Evolutionary conservation across 352 stramenopile species (phyloP).

Genomic region (Phytophthora sojae): DNA sequence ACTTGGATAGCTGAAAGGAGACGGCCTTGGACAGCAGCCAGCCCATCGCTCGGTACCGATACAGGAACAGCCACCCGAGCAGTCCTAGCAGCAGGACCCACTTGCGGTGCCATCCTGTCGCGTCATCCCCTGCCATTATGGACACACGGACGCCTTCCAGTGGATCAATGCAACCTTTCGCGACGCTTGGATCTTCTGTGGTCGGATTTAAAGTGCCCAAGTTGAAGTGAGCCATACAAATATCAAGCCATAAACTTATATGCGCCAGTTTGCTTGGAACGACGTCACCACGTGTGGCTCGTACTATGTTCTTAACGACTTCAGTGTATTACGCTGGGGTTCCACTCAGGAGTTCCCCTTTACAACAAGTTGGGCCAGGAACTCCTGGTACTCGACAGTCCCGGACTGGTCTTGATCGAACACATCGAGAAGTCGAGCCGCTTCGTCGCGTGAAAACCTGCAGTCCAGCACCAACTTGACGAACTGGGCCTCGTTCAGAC

Average conservation of each 20-base stretch:
- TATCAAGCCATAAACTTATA: not conserved
- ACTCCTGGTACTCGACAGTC: slow-evolving; percentile 69
- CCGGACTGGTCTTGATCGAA: slow-evolving; percentile 62
- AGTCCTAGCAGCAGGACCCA: slow-evolving; percentile 54
- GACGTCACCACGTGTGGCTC: not conserved
- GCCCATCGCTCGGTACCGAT: slow-evolving; percentile 64
- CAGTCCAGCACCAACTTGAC: slow-evolving; percentile 50
- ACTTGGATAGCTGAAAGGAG: slow-evolving; percentile 48
- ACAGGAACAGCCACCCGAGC: slow-evolving; percentile 60
- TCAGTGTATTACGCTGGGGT: not conserved
- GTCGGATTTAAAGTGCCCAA: slow-evolving; percentile 11
- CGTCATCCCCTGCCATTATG: slow-evolving; percentile 31
- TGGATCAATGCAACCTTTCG: slow-evolving; percentile 33
- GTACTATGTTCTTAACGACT: not conserved
- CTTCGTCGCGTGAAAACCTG: slow-evolving; percentile 40
- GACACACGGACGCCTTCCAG: slow-evolving; percentile 13
- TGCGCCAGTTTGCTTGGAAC: slow-evolving; percentile 19
- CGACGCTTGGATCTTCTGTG: slow-evolving; percentile 23
- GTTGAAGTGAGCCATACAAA: not conserved
- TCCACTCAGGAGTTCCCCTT: slow-evolving; percentile 17
- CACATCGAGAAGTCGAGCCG: slow-evolving; percentile 36
- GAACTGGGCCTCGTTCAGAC: slow-evolving; percentile 52
- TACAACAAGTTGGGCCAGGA: slow-evolving; percentile 53
- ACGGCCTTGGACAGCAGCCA: slow-evolving; percentile 53
- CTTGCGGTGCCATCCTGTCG: slow-evolving; percentile 64